Conservation (phyloP, 108 stramenopile genomes). For the Skeletonema marinoi region DNA sequence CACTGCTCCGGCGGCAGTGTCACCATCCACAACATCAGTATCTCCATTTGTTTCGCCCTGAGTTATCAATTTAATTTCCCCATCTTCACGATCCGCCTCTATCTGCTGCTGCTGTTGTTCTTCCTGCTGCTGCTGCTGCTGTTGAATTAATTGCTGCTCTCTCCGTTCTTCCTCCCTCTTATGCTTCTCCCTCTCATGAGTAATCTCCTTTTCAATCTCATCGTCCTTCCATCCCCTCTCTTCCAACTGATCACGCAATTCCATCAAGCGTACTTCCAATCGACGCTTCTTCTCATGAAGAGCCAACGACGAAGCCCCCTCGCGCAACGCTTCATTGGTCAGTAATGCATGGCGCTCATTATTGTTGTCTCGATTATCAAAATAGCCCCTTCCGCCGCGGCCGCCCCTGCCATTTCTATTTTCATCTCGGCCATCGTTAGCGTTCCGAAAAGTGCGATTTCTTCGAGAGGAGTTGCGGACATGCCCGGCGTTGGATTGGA, state of each 20-base stretch:
- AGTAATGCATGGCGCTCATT: slow-evolving; percentile 50
- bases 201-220: slow-evolving; percentile 71
- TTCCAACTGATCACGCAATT: slow-evolving; percentile 77
- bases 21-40: slow-evolving; percentile 5
- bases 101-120: background rate
- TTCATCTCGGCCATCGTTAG: slow-evolving; percentile 51
- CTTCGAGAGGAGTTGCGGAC: slow-evolving; percentile 66
- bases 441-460: slow-evolving; percentile 51
- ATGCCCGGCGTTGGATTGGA: slow-evolving; percentile 84
- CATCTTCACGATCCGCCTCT: slow-evolving; percentile 4
- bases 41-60: slow-evolving; percentile 10
- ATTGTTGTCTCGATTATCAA: background rate
- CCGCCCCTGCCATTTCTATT: background rate
- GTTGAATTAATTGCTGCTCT: slow-evolving; percentile 24
- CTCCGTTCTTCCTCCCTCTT: background rate
- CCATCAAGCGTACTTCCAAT: slow-evolving; percentile 76
- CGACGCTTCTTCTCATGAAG: slow-evolving; percentile 67
- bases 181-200: slow-evolving; percentile 45
- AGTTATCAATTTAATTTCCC: slow-evolving; percentile 25
- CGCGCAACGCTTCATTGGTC: slow-evolving; percentile 58
- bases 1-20: background rate
- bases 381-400: slow-evolving; percentile 20
- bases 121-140: background rate
- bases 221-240: slow-evolving; percentile 54
- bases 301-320: slow-evolving; percentile 70